phyloP scores from a whole-genome alignment of 306 rosid genomes.

The Astragalus membranaceus region DNA sequence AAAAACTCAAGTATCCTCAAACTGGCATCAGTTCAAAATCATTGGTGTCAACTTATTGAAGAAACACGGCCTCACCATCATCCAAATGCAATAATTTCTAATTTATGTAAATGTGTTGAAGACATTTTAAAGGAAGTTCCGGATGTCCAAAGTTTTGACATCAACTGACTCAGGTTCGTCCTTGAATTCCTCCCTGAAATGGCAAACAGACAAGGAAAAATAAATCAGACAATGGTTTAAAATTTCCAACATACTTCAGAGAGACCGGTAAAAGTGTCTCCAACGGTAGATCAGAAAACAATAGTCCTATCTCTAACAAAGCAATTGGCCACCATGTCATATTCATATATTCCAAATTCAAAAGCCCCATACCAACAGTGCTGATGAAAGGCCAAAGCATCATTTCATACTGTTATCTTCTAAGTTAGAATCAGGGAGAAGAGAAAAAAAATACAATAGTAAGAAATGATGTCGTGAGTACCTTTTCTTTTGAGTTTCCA shows the following conservation, averaged over 20 bases:
- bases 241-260: neutral
- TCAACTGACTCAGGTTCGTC: conserved; percentile 52
- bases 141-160: conserved; percentile 71
- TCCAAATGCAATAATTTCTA: conserved; percentile 35
- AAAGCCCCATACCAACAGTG: neutral
- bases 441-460: neutral
- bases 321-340: neutral
- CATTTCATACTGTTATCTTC: neutral
- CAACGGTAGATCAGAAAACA: neutral
- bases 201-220: neutral
- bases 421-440: neutral
- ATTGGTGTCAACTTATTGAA: conserved; percentile 52
- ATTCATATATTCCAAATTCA: neutral
- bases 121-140: conserved; percentile 64
- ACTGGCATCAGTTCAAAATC: conserved; percentile 31
- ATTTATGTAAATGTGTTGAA: conserved; percentile 23
- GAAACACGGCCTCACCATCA: conserved; percentile 38
- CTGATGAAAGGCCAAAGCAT: neutral
- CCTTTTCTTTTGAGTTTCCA: conserved; percentile 93
- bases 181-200: conserved; percentile 95
- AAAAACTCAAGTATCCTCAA: conserved; percentile 21
- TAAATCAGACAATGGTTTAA: neutral
- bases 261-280: neutral
- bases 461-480: conserved; percentile 9
- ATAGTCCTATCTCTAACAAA: neutral